These are phyloP conservation scores for Microbotryum intermedium DNA, from an alignment of 1,284 basidiomycete genomes.

Conservation along the genomic window DNA sequence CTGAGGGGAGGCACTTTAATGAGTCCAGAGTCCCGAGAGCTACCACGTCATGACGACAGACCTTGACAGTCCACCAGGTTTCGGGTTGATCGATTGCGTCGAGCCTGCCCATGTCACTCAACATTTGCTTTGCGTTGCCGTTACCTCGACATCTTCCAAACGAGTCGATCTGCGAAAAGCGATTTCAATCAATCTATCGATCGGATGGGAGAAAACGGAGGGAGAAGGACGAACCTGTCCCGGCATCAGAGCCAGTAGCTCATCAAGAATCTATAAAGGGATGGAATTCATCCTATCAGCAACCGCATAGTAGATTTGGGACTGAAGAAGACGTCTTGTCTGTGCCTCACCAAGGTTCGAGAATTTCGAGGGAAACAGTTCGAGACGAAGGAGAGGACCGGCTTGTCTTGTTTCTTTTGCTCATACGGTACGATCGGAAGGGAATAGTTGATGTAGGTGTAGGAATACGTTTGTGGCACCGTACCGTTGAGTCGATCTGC, in stretches of 20 bases:
- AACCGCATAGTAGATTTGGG: conserved; percentile 11
- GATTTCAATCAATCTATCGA: not conserved
- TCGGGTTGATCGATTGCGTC: conserved; percentile 3
- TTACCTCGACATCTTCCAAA: conserved; percentile 17
- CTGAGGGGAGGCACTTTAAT: not conserved
- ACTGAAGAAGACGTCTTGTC: not conserved
- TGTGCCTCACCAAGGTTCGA: not conserved
- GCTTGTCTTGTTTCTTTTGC: conserved; percentile 9
- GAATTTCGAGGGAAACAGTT: not conserved
- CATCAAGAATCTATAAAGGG: conserved; percentile 7
- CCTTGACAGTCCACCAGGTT: conserved; percentile 20
- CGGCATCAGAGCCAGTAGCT: conserved; percentile 11
- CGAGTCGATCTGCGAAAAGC: conserved; percentile 8
- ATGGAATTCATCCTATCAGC: not conserved
- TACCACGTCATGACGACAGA: not conserved
- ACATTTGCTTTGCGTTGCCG: conserved; percentile 2
- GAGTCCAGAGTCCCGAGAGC: not conserved
- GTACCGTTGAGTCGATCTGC: conserved; percentile 18
- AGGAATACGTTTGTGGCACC: conserved; percentile 10
- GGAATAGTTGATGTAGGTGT: conserved; percentile 12
- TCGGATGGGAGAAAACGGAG: not conserved
- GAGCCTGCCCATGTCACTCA: conserved; percentile 5
- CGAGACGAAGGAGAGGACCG: conserved; percentile 13
- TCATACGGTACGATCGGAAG: not conserved
- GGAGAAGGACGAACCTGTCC: not conserved